Base-by-base conservation (phyloP, 768 basidiomycete species). In the Leccinum rimulosum region DNA sequence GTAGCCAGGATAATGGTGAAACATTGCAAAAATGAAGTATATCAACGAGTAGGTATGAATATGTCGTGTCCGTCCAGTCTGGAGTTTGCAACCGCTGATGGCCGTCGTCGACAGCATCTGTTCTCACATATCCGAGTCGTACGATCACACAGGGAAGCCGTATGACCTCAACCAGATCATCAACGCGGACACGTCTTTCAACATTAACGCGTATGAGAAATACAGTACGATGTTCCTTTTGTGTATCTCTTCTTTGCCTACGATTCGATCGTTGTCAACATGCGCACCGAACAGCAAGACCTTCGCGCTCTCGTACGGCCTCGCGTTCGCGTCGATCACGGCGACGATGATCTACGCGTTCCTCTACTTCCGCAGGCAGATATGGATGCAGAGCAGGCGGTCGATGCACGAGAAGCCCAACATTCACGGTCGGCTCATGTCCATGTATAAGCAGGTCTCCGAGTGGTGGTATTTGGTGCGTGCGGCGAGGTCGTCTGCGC, bases 281-380 rank as follows among this genome's bases (percentile, higher is more conserved):
- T n/a, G 38, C 38, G 38, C 17, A n/a, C 17, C 17, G 17, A 19
- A 25, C 50, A 71, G 70, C 25, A 75, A 83, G 31, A 87, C 89
- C 1, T 93, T 93, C 66, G 86, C 91, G 11, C 74, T 93, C 36
- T 79, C 85, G 9, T 95, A 93, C 66, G 91, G 87, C 25, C 77
- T 93, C 10, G 88, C 87, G 22, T 93, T 94, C 63, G 91, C 91
- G 3, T 81, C 85, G 31, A 87, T 93, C 70, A 89, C 91, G 0
- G 82, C 91, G 1, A 88, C 88, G 2, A 68, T 91, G 60, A 83
- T 79, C 28, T 92, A 94, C 66, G 83, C 89, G 73, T 77, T 79
- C 70, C 76, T 93, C 33, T 91, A 82, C 73, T 89, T 85, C 81
- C 83, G 89, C 64, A 88, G 89, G 68, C 88, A 90, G 67, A 89